Evolutionary conservation across 208 protist species (phyloP), one percentile per base, ranked within the genome.

Genomic region (Trypanosoma grayi): DNA sequence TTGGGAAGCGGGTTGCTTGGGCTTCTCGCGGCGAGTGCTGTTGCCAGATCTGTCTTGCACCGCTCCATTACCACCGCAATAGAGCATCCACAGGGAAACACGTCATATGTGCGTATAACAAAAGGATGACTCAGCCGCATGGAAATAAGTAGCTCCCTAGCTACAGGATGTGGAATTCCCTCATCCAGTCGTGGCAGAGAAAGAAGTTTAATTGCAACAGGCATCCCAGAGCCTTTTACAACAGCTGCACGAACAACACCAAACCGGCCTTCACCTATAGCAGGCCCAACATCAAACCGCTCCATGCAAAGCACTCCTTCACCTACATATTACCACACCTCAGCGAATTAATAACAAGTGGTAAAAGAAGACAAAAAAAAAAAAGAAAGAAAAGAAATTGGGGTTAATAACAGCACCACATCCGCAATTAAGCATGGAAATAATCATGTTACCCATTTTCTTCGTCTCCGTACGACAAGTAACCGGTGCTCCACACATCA

Each of bases 31-130:
- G 61, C 45, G 30, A 94, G 63, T 2, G 83, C 20, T 9, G 54
- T 41, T 0, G 73, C 79, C 18, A 93, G 69, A 60, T 91, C 83
- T 16, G 67, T 73, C n/a, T 55, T 44, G 60, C 84, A 93, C 16
- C 75, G 70, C 64, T 95, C 85, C 84, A 93, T 93, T 3, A 92
- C 86, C 16, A 95, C 20, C 20, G 75, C 81, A 43, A 95, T 62
- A 45, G 72, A 78, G 0, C 66, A 77, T 13, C 86, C 79, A 45
- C 57, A 76, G 4, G 83, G 60, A 47, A 86, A 67, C 25, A 93
- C 69, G n/a, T 95, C 89, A 33, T 85, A 59, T 2, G 75, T 83
- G 2, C 55, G 57, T 25, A 93, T 75, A 14, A 95, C 41, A 44
- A 76, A 80, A 9, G 86, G 85, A 36, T 79, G 81, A 4, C 63